Conservation (phyloP, 2,329 filamentous ascomycete species). For the Venturia aucupariae region DNA sequence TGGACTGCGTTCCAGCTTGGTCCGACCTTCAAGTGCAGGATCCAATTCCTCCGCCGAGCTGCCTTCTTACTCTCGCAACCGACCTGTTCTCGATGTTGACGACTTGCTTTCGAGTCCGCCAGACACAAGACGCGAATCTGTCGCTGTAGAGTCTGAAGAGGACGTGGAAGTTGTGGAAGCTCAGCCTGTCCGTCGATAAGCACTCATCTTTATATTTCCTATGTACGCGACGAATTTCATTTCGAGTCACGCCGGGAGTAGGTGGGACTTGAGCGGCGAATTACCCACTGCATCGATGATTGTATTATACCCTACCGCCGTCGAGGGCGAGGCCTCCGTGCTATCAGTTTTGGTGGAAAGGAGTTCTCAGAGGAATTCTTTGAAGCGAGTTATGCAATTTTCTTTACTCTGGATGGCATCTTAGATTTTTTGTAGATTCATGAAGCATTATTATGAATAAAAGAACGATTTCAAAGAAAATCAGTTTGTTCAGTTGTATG, state of each 20-base stretch:
- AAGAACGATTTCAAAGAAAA: not conserved
- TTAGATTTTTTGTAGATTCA: not conserved
- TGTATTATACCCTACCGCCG: conserved; percentile 6
- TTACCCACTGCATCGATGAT: conserved; percentile 2
- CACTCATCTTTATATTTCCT: conserved; percentile 5
- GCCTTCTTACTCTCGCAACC: not conserved
- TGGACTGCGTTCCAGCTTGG: not conserved
- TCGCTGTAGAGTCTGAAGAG: not conserved
- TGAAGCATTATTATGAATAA: not conserved
- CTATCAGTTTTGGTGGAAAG: not conserved
- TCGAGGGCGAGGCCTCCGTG: not conserved
- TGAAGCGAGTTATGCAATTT: not conserved
- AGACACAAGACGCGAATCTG: not conserved
- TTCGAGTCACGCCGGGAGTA: conserved; percentile 2
- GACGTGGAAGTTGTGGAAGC: conserved; percentile 2
- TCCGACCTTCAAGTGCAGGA: not conserved
- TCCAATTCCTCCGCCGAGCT: not conserved
- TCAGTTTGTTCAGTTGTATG: not conserved
- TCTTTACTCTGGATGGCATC: not conserved
- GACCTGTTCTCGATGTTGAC: conserved; percentile 4
- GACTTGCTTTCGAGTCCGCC: conserved; percentile 6
- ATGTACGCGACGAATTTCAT: conserved; percentile 2
- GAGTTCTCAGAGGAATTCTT: not conserved
- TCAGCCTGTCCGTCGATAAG: not conserved
- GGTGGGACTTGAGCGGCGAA: not conserved